Evolutionary conservation across 257 asterid genomes (phyloP).

Genomic region (Catharanthus roseus): DNA sequence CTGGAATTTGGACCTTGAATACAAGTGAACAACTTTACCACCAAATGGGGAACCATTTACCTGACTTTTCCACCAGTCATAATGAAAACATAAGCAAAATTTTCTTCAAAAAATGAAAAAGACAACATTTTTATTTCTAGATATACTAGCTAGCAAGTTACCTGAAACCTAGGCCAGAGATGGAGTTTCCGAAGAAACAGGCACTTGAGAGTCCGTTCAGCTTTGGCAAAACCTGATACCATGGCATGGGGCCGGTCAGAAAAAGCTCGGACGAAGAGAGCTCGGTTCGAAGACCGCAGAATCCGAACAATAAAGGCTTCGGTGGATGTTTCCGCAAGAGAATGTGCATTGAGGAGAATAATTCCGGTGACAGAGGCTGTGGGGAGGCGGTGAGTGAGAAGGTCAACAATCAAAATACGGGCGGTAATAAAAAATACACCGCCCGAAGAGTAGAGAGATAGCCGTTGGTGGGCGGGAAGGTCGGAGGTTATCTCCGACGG

Average conservation of each 20-base stretch:
- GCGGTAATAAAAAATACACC: conserved; percentile 68
- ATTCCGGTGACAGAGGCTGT: conserved; percentile 65
- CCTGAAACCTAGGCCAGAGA: conserved; percentile 99
- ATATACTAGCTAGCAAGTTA: neutral
- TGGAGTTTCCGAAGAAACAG: conserved; percentile 74
- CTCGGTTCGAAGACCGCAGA: conserved; percentile 51
- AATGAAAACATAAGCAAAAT: neutral
- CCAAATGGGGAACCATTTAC: neutral
- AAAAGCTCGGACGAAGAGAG: conserved; percentile 76
- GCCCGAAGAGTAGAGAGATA: conserved; percentile 71
- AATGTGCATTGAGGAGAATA: conserved; percentile 67
- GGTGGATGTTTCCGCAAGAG: conserved; percentile 81
- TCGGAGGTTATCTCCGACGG: conserved; percentile 72
- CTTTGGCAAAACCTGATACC: conserved; percentile 93
- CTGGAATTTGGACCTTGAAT: neutral
- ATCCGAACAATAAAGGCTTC: conserved; percentile 91
- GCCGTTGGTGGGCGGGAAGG: conserved; percentile 58
- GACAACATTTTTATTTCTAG: neutral
- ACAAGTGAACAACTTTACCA: neutral
- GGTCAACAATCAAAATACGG: conserved; percentile 84
- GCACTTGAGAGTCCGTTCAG: conserved; percentile 80
- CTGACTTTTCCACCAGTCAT: neutral
- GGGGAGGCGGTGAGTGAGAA: conserved; percentile 73
- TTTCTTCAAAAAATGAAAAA: neutral
- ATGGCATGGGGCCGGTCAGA: conserved; percentile 80